Evolutionary conservation across 345 rosid species (phyloP).

Genomic region (Arabidopsis arenosa): DNA sequence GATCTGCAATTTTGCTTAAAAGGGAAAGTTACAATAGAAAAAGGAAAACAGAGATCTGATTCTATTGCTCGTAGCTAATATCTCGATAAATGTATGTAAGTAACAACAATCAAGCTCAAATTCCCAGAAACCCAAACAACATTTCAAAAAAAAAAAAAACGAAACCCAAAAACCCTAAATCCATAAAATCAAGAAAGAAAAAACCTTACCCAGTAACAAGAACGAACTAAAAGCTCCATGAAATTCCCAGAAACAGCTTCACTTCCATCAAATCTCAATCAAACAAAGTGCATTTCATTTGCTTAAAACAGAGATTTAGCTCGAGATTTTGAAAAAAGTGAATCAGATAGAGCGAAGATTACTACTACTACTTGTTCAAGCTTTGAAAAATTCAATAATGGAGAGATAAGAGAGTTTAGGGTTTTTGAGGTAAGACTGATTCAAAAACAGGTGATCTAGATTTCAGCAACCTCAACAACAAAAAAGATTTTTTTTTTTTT

Average conservation of each 20-base stretch:
- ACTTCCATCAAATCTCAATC: conserved; percentile 63
- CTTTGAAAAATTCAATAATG: conserved; percentile 35
- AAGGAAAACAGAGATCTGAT: conserved; percentile 35
- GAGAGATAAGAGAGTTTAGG: conserved; percentile 16
- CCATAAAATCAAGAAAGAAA: conserved; percentile 19
- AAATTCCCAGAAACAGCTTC: conserved; percentile 51
- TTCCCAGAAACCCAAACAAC: conserved; percentile 21
- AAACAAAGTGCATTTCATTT: conserved; percentile 53
- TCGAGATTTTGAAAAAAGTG: conserved; percentile 6
- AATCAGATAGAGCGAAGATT: conserved; percentile 33
- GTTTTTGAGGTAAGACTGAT: conserved; percentile 43
- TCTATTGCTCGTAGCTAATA: no score
- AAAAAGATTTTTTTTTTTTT: neutral
- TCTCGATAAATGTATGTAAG: no score
- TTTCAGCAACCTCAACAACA: conserved; percentile 36
- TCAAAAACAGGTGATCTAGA: conserved; percentile 48
- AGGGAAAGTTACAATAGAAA: conserved; percentile 12
- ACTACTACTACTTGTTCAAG: neutral
- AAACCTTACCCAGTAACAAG: conserved; percentile 58
- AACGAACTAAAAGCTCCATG: conserved; percentile 70
- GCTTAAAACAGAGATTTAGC: neutral
- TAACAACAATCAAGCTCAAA: conserved; percentile 24
- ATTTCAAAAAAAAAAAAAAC: neutral
- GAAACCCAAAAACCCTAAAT: conserved; percentile 42
- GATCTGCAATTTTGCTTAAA: conserved; percentile 25